Percentiles rank a stretch among this genome's conserved stretches.
These are phyloP conservation scores for Amanita exitialis DNA, from an alignment of 768 basidiomycete genomes.

Conservation along the genomic window DNA sequence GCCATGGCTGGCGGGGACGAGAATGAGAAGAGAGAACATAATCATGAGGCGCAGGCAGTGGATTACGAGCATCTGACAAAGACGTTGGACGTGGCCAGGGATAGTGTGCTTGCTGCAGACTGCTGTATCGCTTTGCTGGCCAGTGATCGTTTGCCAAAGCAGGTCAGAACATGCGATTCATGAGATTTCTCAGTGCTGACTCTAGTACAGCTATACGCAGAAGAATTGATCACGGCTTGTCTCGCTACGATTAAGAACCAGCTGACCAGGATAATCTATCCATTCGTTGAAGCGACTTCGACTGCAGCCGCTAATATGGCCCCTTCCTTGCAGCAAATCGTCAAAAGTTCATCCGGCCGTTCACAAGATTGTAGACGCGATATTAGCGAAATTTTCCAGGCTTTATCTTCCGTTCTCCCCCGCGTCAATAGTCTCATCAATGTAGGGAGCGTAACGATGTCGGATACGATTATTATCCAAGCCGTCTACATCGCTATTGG, in stretches of 20 bases:
- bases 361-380: conserved; percentile 31
- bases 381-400: conserved; percentile 64
- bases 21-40: conserved; percentile 10
- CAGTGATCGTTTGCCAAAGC: conserved; percentile 75
- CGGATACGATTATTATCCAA: conserved; percentile 86
- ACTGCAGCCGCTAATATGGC: conserved; percentile 25
- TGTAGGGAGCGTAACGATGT: conserved; percentile 68
- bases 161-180: conserved; percentile 38
- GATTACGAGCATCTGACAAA: conserved; percentile 41
- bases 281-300: conserved; percentile 67
- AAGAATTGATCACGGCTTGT: conserved; percentile 82
- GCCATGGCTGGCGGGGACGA: conserved; percentile 15
- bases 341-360: conserved; percentile 27
- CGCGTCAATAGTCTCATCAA: conserved; percentile 67
- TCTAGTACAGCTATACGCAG: conserved; percentile 68
- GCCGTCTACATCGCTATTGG: conserved; percentile 90
- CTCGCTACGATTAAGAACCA: conserved; percentile 71
- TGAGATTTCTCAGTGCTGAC: neutral
- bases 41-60: conserved; percentile 26
- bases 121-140: conserved; percentile 72
- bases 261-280: conserved; percentile 72
- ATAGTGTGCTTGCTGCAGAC: conserved; percentile 77
- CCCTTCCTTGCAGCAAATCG: conserved; percentile 40
- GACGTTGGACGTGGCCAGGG: conserved; percentile 50
- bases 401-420: conserved; percentile 60